Conservation (phyloP, 2,329 filamentous ascomycete genomes). For the Xylariaceae sp. region DNA sequence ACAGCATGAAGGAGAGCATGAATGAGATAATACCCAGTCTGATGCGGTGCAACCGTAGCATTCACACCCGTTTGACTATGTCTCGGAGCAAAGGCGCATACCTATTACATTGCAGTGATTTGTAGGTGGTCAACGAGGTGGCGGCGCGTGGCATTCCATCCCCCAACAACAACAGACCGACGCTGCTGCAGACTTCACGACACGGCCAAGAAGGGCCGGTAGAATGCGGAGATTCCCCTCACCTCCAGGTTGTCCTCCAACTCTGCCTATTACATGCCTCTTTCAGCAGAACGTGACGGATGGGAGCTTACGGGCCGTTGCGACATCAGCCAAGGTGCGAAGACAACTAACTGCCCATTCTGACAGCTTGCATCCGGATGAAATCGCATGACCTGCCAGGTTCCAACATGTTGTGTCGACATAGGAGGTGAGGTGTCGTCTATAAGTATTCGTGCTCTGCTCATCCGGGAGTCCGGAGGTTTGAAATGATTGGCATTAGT, state of each 20-base stretch:
- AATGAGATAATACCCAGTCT: conserved; percentile 4
- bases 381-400: conserved; percentile 4
- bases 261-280: not conserved
- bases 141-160: not conserved
- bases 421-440: too few relatives aligned
- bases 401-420: too few relatives aligned
- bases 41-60: not conserved
- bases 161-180: not conserved
- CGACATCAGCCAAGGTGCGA: not conserved
- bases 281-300: too few relatives aligned
- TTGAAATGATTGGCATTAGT: too few relatives aligned
- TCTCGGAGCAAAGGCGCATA: conserved; percentile 2
- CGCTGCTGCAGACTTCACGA: not conserved
- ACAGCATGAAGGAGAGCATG: not conserved
- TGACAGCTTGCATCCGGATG: conserved; percentile 9
- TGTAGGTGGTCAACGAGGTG: not conserved
- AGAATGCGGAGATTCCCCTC: conserved; percentile 17
- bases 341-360: conserved; percentile 14
- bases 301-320: too few relatives aligned
- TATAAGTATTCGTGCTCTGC: too few relatives aligned
- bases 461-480: too few relatives aligned
- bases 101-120: not conserved
- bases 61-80: not conserved
- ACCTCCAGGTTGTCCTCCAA: not conserved
- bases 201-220: conserved; percentile 4